Evolutionary conservation across 2,329 filamentous ascomycete genomes (phyloP).

Genomic region (Fusarium aywerte): DNA sequence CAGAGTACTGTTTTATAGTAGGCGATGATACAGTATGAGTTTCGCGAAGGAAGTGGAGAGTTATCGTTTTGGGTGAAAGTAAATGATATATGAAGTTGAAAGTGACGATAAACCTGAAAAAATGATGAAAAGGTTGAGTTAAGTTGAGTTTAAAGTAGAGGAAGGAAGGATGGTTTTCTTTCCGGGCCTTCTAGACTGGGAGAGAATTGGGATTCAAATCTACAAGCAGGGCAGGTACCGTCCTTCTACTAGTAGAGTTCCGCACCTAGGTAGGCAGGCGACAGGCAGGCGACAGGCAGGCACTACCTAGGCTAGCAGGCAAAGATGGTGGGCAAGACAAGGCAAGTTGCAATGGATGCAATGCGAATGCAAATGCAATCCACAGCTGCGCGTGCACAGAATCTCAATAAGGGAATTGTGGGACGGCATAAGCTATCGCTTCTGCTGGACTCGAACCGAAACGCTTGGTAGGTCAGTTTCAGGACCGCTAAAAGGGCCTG

Average conservation of each 20-base stretch:
- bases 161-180: slow-evolving; percentile 41
- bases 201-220: slow-evolving; percentile 28
- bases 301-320: not conserved
- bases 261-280: not conserved
- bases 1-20: slow-evolving; percentile 1
- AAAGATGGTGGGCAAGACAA: slow-evolving; percentile 20
- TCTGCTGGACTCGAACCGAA: slow-evolving; percentile 8
- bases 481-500: slow-evolving; percentile 28
- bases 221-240: slow-evolving; percentile 31
- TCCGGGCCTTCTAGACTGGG: slow-evolving; percentile 26
- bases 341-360: too few species aligned
- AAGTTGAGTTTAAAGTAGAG: slow-evolving; percentile 23
- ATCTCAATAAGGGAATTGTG: slow-evolving; percentile 34
- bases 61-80: slow-evolving; percentile 7
- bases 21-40: slow-evolving; percentile 21
- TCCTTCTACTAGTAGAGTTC: not conserved
- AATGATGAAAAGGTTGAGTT: slow-evolving; percentile 17
- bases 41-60: slow-evolving; percentile 4
- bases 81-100: not conserved
- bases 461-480: slow-evolving; percentile 34
- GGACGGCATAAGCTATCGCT: slow-evolving; percentile 24
- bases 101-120: slow-evolving; percentile 2
- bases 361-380: not conserved
- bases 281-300: not conserved
- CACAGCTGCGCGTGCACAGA: slow-evolving; percentile 23